Base-by-base conservation (phyloP, 805 yeast species). In the Candida nanaspora region DNA sequence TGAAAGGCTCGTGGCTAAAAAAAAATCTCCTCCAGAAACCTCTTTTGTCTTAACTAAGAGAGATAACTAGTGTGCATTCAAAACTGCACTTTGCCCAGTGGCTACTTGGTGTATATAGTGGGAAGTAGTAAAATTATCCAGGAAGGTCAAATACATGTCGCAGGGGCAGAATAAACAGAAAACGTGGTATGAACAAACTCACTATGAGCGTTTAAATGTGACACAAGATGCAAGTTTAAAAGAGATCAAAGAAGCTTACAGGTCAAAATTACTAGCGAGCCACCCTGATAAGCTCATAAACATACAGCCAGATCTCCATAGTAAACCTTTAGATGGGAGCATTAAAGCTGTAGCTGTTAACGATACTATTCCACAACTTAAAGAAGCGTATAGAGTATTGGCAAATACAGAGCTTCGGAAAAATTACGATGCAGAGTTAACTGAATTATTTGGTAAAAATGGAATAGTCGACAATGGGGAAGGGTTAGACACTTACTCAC, bases 281-380 rank as follows among this genome's bases (percentile, higher is more conserved):
- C 98, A 91, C 58, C 98, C 98, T 1, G 98, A 91, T 56, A 89
- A 88, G 50, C 38, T n/a, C n/a, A n/a, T n/a, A n/a, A n/a, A n/a
- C n/a, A n/a, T n/a, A n/a, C n/a, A n/a, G n/a, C n/a, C n/a, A n/a
- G n/a, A n/a, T n/a, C n/a, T n/a, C n/a, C n/a, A n/a, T n/a, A n/a
- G n/a, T n/a, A n/a, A n/a, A n/a, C n/a, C n/a, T n/a, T n/a, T n/a
- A n/a, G n/a, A n/a, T n/a, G n/a, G n/a, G n/a, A n/a, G n/a, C n/a
- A n/a, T n/a, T n/a, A n/a, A n/a, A n/a, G n/a, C n/a, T n/a, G n/a
- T n/a, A n/a, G n/a, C n/a, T n/a, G n/a, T n/a, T n/a, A n/a, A n/a
- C n/a, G 52, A 52, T 28, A 45, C 63, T 5, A 61, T 79, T 8
- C 64, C 74, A 42, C 60, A 61, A 20, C 68, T 88, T 25, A 73